Conservation (phyloP, 1,139 yeast species). For the Entelexis sorbosivorans region DNA sequence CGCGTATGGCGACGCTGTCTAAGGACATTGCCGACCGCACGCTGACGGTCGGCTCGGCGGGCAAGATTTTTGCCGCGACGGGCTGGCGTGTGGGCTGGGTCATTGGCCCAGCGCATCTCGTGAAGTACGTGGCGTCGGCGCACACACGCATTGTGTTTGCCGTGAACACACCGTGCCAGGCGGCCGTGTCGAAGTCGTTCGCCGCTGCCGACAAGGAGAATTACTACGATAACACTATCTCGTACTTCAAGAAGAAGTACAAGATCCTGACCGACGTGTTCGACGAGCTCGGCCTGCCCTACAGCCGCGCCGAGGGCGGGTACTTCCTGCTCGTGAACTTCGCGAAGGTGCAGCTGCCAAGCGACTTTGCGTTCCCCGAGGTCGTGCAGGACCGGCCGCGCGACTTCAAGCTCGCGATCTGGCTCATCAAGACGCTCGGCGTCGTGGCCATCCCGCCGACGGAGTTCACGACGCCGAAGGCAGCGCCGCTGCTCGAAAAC, state of each 20-base stretch:
- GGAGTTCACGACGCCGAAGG: conserved; percentile 67
- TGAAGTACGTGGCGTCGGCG: conserved; percentile 75
- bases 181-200: conserved; percentile 75
- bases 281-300: conserved; percentile 78
- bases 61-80: conserved; percentile 93
- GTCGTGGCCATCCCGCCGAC: conserved; percentile 96
- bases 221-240: conserved; percentile 61
- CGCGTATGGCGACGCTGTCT: conserved; percentile 71
- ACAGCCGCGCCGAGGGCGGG: conserved; percentile 85
- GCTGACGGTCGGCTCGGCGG: conserved; percentile 90
- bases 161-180: conserved; percentile 88
- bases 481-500: conserved; percentile 67
- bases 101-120: conserved; percentile 71
- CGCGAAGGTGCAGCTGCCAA: conserved; percentile 67
- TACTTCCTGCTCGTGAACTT: conserved; percentile 84
- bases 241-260: conserved; percentile 58
- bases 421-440: conserved; percentile 86
- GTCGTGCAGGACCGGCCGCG: conserved; percentile 57
- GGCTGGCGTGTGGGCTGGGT: conserved; percentile 99
- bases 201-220: conserved; percentile 46
- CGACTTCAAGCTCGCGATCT: conserved; percentile 81
- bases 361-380: conserved; percentile 57
- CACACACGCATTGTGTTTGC: conserved; percentile 88
- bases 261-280: conserved; percentile 60
- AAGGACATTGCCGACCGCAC: conserved; percentile 73